Evolutionary conservation across 305 asterid genomes (phyloP).

Genomic region (Fraxinus dipetala): DNA sequence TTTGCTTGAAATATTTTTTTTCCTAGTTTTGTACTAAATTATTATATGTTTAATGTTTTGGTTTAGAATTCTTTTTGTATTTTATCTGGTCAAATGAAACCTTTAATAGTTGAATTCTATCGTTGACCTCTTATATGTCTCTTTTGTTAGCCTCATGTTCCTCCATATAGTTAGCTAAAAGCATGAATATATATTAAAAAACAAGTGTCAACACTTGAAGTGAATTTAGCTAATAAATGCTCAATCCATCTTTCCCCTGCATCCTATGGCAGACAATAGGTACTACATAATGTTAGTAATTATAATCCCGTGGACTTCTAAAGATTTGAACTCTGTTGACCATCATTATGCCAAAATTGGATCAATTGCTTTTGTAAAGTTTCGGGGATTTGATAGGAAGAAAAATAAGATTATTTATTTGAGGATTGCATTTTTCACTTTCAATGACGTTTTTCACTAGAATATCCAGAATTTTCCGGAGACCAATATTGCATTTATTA

Average conservation of each 20-base stretch:
- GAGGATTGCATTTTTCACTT: background rate
- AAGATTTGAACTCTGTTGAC: background rate
- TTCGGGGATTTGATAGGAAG: background rate
- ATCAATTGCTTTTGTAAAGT: background rate
- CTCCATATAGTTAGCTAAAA: background rate
- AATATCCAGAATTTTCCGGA: background rate
- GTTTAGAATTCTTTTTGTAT: background rate
- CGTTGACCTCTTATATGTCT: background rate
- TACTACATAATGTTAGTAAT: background rate
- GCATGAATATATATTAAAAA: background rate
- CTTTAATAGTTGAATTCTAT: background rate
- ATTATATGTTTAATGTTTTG: background rate
- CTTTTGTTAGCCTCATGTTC: background rate
- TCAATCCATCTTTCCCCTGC: background rate
- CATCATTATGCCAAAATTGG: background rate
- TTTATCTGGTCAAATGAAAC: background rate
- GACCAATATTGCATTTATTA: background rate
- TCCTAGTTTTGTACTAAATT: background rate
- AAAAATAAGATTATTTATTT: background rate
- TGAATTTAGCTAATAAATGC: background rate
- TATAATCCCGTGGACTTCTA: background rate
- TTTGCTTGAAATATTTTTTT: background rate
- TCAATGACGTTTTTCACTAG: background rate
- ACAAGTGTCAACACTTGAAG: background rate
- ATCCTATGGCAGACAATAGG: background rate